phyloP scores from a whole-genome alignment of 306 rosid genomes.

The Mimosa pudica region DNA sequence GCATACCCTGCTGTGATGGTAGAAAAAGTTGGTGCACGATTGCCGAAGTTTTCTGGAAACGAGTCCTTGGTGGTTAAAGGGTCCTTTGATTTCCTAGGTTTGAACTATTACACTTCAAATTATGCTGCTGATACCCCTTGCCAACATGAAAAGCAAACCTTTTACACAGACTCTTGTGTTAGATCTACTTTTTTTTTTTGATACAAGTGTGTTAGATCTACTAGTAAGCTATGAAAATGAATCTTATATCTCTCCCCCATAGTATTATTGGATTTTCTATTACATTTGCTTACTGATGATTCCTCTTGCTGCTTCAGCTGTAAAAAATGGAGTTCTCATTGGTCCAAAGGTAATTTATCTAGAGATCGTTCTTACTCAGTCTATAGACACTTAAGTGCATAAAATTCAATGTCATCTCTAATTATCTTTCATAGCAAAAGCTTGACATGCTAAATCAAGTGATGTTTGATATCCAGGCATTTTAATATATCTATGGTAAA shows the following conservation, averaged over 20 bases:
- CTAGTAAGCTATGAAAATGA: conserved; percentile 39
- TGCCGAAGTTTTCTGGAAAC: conserved; percentile 52
- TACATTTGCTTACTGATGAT: conserved; percentile 4
- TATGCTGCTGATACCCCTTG: conserved; percentile 46
- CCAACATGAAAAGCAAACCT: conserved; percentile 26
- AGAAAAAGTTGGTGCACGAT: conserved; percentile 42
- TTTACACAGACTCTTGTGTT: conserved; percentile 39
- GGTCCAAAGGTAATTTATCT: conserved; percentile 57
- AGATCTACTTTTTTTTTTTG: too few relatives aligned
- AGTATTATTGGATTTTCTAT: neutral
- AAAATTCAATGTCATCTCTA: neutral
- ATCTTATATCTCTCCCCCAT: conserved; percentile 10
- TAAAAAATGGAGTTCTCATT: conserved; percentile 45
- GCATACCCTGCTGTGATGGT: conserved; percentile 57
- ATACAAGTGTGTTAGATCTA: conserved; percentile 36
- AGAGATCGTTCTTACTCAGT: conserved; percentile 30
- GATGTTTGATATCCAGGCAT: neutral
- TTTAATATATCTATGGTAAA: neutral
- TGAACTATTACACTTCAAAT: conserved; percentile 59
- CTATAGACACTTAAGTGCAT: conserved; percentile 14
- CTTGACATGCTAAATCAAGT: neutral
- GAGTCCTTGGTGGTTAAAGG: conserved; percentile 48
- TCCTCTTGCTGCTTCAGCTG: conserved; percentile 37
- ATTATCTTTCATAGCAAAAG: neutral
- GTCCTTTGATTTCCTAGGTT: conserved; percentile 67